phyloP scores from a whole-genome alignment of 805 yeast species.

The Candida coquimbonensis region DNA sequence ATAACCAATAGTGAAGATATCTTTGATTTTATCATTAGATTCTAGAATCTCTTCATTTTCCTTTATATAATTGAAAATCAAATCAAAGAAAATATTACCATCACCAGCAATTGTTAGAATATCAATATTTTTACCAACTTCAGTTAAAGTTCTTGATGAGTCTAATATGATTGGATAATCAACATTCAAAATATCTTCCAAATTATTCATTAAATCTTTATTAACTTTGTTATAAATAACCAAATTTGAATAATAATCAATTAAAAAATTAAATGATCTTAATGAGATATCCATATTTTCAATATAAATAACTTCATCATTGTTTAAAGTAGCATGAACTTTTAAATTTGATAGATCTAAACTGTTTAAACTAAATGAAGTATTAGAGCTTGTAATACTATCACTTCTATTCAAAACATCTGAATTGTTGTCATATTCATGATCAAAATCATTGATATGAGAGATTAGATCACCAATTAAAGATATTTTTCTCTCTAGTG shows the following conservation, averaged over 20 bases:
- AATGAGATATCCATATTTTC: conserved; percentile 56
- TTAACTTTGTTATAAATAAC: neutral
- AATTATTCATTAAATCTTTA: neutral
- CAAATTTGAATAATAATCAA: conserved; percentile 28
- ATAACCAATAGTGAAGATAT: conserved; percentile 55
- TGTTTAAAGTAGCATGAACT: conserved; percentile 72
- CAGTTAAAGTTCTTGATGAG: neutral
- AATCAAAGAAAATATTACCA: conserved; percentile 62
- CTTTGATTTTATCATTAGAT: conserved; percentile 27
- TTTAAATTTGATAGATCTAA: conserved; percentile 20
- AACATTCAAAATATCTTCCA: conserved; percentile 2
- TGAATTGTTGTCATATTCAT: conserved; percentile 29
- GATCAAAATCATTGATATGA: conserved; percentile 63
- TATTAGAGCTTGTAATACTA: conserved; percentile 18
- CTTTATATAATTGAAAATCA: conserved; percentile 49
- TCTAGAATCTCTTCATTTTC: conserved; percentile 13
- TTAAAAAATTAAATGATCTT: conserved; percentile 49
- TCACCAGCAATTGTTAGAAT: conserved; percentile 59
- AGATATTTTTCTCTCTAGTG: conserved; percentile 51
- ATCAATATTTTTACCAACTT: conserved; percentile 21
- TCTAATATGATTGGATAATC: neutral
- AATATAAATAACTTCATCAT: conserved; percentile 60
- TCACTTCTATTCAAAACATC: conserved; percentile 24
- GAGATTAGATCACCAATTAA: conserved; percentile 81
- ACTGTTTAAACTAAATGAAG: neutral